These are phyloP conservation scores for Diaporthe batatas DNA, from an alignment of 2,329 filamentous ascomycete species.

Conservation along the genomic window DNA sequence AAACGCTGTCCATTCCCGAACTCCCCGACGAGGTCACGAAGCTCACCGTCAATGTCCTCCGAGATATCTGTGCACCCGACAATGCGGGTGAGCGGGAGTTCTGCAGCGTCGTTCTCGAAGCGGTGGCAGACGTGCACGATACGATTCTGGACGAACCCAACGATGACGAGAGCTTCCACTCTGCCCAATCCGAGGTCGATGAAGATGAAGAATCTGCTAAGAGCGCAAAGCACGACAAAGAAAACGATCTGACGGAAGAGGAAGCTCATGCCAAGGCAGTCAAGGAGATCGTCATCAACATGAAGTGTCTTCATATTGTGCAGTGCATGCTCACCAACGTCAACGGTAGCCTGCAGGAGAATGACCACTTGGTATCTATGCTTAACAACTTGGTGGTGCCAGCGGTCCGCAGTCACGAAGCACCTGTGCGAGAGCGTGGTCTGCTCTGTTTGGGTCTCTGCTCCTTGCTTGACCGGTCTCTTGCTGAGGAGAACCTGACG, in stretches of 20 bases:
- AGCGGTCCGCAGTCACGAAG: constrained; percentile 92
- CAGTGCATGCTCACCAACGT: constrained; percentile 98
- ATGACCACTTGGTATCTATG: constrained; percentile 95
- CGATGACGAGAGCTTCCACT: constrained; percentile 90
- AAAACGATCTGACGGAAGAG: constrained; percentile 69
- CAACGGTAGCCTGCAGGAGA: constrained; percentile 86
- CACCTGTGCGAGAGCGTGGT: constrained; percentile 90
- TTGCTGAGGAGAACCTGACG: constrained; percentile 91
- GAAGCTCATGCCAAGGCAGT: constrained; percentile 81
- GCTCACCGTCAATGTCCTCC: constrained; percentile 84
- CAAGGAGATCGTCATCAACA: constrained; percentile 94
- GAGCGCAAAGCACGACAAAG: constrained; percentile 57
- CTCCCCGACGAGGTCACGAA: constrained; percentile 94
- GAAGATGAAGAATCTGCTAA: constrained; percentile 70
- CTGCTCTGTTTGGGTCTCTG: constrained; percentile 91
- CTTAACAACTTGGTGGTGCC: constrained; percentile 97
- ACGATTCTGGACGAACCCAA: constrained; percentile 77
- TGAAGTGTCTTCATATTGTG: constrained; percentile 97
- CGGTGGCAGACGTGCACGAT: constrained; percentile 96
- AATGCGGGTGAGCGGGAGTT: constrained; percentile 84
- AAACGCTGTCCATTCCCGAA: constrained; percentile 86
- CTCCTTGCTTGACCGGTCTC: constrained; percentile 88
- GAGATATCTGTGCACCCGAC: constrained; percentile 84
- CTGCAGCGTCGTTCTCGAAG: constrained; percentile 88
- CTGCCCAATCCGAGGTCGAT: constrained; percentile 87